These are phyloP conservation scores for Nitzschia putrida DNA, from an alignment of 108 stramenopile genomes.

Conservation along the genomic window DNA sequence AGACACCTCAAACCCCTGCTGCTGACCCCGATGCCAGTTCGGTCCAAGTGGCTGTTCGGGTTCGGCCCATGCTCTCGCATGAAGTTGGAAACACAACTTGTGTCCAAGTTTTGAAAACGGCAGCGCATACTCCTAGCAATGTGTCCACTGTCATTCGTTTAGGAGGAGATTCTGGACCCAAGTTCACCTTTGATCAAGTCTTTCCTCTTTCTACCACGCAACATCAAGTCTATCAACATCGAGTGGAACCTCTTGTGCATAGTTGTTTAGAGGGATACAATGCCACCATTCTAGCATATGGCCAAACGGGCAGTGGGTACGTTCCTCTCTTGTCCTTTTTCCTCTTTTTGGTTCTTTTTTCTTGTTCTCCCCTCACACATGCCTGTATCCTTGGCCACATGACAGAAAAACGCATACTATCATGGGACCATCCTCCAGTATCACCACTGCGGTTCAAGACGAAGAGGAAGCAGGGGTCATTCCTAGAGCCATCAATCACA, in stretches of 20 bases:
- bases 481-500: constrained; percentile 66
- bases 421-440: constrained; percentile 38
- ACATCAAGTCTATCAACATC: constrained; percentile 48
- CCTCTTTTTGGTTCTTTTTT: neutral
- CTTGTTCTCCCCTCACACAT: neutral
- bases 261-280: constrained; percentile 92
- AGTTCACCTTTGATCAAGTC: constrained; percentile 73
- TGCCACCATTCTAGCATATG: constrained; percentile 95
- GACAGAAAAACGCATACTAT: constrained; percentile 72
- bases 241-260: constrained; percentile 58
- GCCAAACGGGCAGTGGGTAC: constrained; percentile 88
- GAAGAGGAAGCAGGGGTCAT: constrained; percentile 67
- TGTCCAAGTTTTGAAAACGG: constrained; percentile 48
- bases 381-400: too few relatives aligned
- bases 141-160: constrained; percentile 36
- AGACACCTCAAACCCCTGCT: neutral
- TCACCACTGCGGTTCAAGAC: constrained; percentile 39
- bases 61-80: constrained; percentile 71
- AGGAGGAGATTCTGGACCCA: constrained; percentile 44
- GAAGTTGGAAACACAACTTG: constrained; percentile 66
- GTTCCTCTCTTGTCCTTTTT: neutral
- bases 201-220: constrained; percentile 53
- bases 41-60: constrained; percentile 80
- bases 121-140: neutral
- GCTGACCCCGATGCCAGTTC: constrained; percentile 13